A percentile compares a stretch with the other conserved stretches of the same genome.
Evolutionary conservation across 2,329 filamentous ascomycete genomes (phyloP).

Genomic region (Bipolaris oryzae): DNA sequence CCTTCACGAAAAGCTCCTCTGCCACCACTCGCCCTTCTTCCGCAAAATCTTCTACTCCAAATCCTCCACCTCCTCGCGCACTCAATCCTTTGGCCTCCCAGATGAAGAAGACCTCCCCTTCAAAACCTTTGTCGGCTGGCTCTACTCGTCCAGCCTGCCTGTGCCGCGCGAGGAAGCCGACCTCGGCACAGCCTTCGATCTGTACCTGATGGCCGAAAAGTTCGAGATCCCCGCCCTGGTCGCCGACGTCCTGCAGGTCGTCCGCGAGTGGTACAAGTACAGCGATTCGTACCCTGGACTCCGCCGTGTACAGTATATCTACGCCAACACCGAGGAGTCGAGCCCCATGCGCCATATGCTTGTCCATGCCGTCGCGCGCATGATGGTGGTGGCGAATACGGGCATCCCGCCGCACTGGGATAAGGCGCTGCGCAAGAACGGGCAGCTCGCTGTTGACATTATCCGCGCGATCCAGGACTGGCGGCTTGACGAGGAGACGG

Average conservation of each 20-base stretch:
- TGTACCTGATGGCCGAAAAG: slow-evolving; percentile 62
- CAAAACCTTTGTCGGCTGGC: slow-evolving; percentile 60
- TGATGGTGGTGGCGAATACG: slow-evolving; percentile 55
- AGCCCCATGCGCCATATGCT: slow-evolving; percentile 57
- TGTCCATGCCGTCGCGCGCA: slow-evolving; percentile 56
- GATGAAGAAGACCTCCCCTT: slow-evolving; percentile 60
- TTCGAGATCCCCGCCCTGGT: slow-evolving; percentile 57
- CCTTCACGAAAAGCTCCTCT: slow-evolving; percentile 63
- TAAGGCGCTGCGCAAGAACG: slow-evolving; percentile 60
- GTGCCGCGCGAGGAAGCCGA: slow-evolving; percentile 58
- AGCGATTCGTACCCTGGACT: slow-evolving; percentile 60
- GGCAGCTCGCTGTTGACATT: slow-evolving; percentile 61
- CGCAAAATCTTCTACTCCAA: slow-evolving; percentile 57
- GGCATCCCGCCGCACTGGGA: slow-evolving; percentile 61
- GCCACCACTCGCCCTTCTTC: slow-evolving; percentile 61
- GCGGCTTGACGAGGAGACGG: slow-evolving; percentile 55
- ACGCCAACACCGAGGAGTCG: slow-evolving; percentile 56
- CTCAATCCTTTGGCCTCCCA: slow-evolving; percentile 55
- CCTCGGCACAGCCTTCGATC: slow-evolving; percentile 57
- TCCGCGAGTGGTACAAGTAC: slow-evolving; percentile 59
- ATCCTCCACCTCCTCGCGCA: slow-evolving; percentile 27
- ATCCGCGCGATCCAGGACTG: slow-evolving; percentile 61
- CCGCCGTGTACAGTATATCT: slow-evolving; percentile 60
- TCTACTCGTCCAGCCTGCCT: slow-evolving; percentile 58
- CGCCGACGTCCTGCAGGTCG: slow-evolving; percentile 56